These are phyloP conservation scores for Didymella arachidicola DNA, from an alignment of 2,329 filamentous ascomycete species.

Conservation along the genomic window DNA sequence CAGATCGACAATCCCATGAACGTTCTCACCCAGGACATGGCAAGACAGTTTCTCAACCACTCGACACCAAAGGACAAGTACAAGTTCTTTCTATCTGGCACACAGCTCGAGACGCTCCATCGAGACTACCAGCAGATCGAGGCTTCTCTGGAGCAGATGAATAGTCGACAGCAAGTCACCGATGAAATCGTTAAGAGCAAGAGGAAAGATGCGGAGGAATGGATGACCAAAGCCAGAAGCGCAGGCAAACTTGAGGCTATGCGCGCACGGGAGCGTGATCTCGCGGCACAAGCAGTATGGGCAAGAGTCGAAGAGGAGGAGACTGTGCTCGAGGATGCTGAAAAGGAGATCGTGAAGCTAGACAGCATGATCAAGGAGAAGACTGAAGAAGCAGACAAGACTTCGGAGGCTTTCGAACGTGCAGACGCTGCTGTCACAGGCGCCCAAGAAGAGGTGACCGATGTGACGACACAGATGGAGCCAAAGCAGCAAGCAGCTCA, in stretches of 20 bases:
- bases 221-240: constrained; percentile 69
- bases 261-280: constrained; percentile 65
- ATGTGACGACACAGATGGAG: constrained; percentile 46
- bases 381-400: constrained; percentile 55
- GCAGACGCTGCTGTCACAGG: constrained; percentile 52
- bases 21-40: constrained; percentile 93
- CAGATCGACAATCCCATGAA: constrained; percentile 98
- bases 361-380: constrained; percentile 60
- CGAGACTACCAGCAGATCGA: constrained; percentile 87
- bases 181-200: constrained; percentile 69
- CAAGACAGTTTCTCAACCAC: constrained; percentile 87
- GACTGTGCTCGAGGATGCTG: constrained; percentile 44
- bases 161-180: constrained; percentile 67
- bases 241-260: constrained; percentile 73
- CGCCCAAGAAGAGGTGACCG: constrained; percentile 46
- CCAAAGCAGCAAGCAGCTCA: constrained; percentile 59
- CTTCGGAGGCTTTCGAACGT: constrained; percentile 53
- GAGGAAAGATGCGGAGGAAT: constrained; percentile 66
- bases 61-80: constrained; percentile 88
- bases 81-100: constrained; percentile 94
- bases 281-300: constrained; percentile 80
- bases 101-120: constrained; percentile 90
- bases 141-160: constrained; percentile 77
- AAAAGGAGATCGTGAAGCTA: constrained; percentile 40
- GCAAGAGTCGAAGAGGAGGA: constrained; percentile 83